Evolutionary conservation across 495 filamentous ascomycete species (phyloP).

Genomic region (Aspergillus ostianus): DNA sequence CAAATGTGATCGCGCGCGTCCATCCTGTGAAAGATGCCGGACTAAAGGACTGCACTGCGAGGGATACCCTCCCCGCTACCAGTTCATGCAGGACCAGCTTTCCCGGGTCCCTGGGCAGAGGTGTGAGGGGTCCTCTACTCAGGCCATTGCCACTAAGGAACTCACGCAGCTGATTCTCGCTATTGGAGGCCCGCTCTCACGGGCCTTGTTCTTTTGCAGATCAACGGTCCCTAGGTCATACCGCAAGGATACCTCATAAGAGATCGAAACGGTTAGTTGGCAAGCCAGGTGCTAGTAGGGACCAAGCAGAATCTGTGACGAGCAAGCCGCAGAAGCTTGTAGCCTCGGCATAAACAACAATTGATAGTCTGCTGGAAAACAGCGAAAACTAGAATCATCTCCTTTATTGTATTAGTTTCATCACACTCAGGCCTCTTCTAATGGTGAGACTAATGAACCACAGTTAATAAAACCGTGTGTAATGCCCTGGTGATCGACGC

Average conservation of each 20-base stretch:
- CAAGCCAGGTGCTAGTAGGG: background rate
- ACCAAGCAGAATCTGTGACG: background rate
- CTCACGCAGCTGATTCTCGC: background rate
- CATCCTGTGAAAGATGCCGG: background rate
- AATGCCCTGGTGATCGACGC: background rate
- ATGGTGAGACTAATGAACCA: background rate
- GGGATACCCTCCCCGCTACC: conserved; percentile 1
- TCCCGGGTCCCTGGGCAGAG: background rate
- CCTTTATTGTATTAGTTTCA: background rate
- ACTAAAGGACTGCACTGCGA: conserved; percentile 3
- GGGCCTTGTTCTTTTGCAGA: too few relatives aligned
- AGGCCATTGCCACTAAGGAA: background rate
- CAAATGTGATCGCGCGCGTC: conserved; percentile 6
- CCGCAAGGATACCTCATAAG: background rate
- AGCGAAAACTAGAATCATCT: background rate
- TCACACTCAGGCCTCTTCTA: background rate
- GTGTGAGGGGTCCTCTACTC: background rate
- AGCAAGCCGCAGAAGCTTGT: background rate
- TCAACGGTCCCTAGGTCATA: too few relatives aligned
- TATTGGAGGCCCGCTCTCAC: background rate
- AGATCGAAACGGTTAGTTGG: background rate
- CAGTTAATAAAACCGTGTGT: background rate
- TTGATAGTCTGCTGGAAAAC: background rate
- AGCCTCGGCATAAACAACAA: background rate
- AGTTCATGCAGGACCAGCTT: background rate